Evolutionary conservation across 2,329 filamentous ascomycete species (phyloP), one percentile per base, ranked within the genome.

Genomic region (Cercospora sp.): DNA sequence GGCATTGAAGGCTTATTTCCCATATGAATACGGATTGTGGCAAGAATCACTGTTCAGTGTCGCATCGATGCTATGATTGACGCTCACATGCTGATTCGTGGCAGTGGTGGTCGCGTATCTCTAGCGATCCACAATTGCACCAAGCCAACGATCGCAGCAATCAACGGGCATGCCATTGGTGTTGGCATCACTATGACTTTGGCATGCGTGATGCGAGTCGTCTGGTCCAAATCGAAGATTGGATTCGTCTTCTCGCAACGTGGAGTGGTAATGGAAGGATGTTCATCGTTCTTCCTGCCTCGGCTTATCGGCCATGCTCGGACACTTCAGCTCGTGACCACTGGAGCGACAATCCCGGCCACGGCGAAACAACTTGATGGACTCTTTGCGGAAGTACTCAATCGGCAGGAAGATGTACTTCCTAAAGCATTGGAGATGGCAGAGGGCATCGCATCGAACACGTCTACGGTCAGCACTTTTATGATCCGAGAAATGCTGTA

Each of bases 401-500:
- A 72, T 26, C 65, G 40, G 31, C 71, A 69, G 48, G 69, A 69
- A n/a, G 66, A 71, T 33, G 71, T 72, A 1, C 59, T 72, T 5
- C 67, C 69, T 2, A 62, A 18, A 33, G 71, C 71, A 5, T 36
- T 71, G 33, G 60, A 69, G 63, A 59, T 67, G 16, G 71, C 71
- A 3, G 65, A 71, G n/a, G 48, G 67, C 1, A 23, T 72, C 6
- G 69, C 71, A 8, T 31, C 28, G 3, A 64, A 72, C 4, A 72
- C 71, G 12, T 69, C 67, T 36, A 65, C 66, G 23, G 69, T 72
- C 12, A 72, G 71, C 58, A 72, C 69, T 12, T 72, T 65, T 18
- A 72, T 72, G 71, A 72, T 71, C 8, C 67, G 71, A 8, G 71
- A 72, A 64, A 72, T 72, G 71, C 26, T 72, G 8, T 72, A 63